phyloP scores from a whole-genome alignment of 176 grass and related monocot genomes.

The Carex myosuroides region DNA sequence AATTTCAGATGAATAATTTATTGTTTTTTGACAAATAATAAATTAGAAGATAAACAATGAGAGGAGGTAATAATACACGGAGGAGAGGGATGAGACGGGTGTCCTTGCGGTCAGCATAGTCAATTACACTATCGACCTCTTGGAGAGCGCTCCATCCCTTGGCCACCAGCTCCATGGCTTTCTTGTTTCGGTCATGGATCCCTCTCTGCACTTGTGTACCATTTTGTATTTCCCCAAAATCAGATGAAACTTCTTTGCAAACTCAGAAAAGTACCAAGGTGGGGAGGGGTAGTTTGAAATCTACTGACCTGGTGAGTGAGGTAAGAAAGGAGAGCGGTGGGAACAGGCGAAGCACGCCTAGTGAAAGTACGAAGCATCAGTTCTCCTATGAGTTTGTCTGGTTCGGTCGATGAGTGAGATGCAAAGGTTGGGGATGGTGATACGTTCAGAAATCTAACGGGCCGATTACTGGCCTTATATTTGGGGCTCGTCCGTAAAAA shows the following conservation, averaged over 20 bases:
- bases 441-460: not conserved
- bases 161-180: conserved; percentile 86
- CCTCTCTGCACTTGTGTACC: conserved; percentile 31
- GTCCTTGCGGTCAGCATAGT: conserved; percentile 75
- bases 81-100: conserved; percentile 73
- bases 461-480: not conserved
- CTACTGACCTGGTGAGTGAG: not conserved
- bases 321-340: not conserved
- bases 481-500: not conserved
- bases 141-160: conserved; percentile 88
- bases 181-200: conserved; percentile 81
- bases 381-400: not conserved
- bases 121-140: conserved; percentile 86
- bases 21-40: not conserved
- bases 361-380: not conserved
- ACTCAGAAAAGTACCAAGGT: not conserved
- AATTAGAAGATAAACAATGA: not conserved
- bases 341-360: not conserved
- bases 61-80: conserved; percentile 35
- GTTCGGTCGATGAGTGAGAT: not conserved
- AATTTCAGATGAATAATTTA: no score
- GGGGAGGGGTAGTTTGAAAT: not conserved
- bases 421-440: not conserved
- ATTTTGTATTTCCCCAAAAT: not conserved
- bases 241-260: not conserved